A percentile compares a stretch with the other conserved stretches of the same genome.
Evolutionary conservation across 2,329 filamentous ascomycete species (phyloP).

Genomic region (Clathrospora elynae): DNA sequence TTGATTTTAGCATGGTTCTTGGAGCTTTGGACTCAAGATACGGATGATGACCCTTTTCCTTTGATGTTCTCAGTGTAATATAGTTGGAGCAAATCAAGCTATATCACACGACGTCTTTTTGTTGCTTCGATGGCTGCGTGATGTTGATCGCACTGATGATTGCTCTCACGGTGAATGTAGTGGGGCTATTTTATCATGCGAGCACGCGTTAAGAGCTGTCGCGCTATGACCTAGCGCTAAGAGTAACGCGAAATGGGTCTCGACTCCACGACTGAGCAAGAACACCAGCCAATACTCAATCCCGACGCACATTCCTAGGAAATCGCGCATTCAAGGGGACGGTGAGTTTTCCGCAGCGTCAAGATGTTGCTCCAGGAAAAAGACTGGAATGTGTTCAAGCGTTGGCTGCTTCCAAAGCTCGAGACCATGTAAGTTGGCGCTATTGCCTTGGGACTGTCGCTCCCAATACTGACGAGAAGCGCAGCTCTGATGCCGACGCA

Average conservation of each 20-base stretch:
- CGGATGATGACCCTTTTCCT: conserved; percentile 44
- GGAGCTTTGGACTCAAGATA: conserved; percentile 39
- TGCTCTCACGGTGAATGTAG: conserved; percentile 19
- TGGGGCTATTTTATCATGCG: conserved; percentile 24
- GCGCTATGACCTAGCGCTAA: too few relatives aligned
- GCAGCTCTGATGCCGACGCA: conserved; percentile 76
- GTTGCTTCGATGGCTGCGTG: neutral
- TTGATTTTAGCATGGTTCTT: conserved; percentile 36
- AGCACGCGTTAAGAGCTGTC: conserved; percentile 20
- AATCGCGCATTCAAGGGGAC: conserved; percentile 6
- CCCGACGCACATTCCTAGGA: neutral
- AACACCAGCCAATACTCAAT: conserved; percentile 1
- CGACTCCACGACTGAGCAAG: conserved; percentile 1
- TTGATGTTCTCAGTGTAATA: conserved; percentile 44
- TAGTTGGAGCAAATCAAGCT: conserved; percentile 43
- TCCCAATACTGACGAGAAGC: conserved; percentile 6
- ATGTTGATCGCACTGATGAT: conserved; percentile 15
- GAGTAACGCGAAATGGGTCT: conserved; percentile 18
- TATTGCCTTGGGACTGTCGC: neutral
- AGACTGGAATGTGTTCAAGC: conserved; percentile 66
- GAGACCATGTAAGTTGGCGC: conserved; percentile 68
- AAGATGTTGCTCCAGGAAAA: conserved; percentile 61
- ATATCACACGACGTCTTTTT: conserved; percentile 29
- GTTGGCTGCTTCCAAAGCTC: conserved; percentile 77
- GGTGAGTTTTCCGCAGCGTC: conserved; percentile 8